Base-by-base conservation (phyloP, 345 rosid genomes). In the Boechera stricta region DNA sequence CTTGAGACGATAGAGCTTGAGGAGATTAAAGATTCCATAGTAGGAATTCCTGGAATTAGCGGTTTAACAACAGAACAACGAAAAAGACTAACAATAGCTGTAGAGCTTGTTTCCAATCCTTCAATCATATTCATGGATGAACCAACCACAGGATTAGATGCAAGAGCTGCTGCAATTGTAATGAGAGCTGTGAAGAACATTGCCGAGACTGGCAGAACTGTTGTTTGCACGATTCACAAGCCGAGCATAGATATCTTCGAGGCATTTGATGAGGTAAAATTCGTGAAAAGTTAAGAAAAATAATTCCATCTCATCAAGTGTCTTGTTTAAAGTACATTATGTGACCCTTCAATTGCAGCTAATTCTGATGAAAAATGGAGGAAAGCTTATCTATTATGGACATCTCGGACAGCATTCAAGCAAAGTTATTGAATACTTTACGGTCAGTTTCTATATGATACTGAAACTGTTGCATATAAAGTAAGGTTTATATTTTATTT, bases 351-450 rank as follows among this genome's bases (percentile, higher is more conserved):
- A 5, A 41, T 9, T 71, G 64, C 87, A 88, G 92, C 77, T 87
- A 45, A 83, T 88, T 75, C 70, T 90, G 77, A 69, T 90, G 90
- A 90, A 82, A 84, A 79, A 76, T 60, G 90, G 95, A 28, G 92
- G 90, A 12, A 80, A 42, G 18, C 49, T 86, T 9, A 83, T 90
- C 53, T 86, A 88, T 64, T 77, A 81, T 0, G 92, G 95, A 76
- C 81, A 77, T 47, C 74, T 87, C 26, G 90, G 95, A 6, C 69
- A 77, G 42, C 81, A 88, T 9, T 90, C 92, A 28, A 80, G 69
- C 53, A 78, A 67, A 60, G 86, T 90, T 61, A 80, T 83, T 29
- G 71, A 85, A 48, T 90, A 87, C 72, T 88, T 90, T 56, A 84
- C 86, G 89, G 90, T 83, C 2, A 42, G 64, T 69, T 24, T 53